Conservation (phyloP, 148 eudicot genomes). For the Beta vulgaris region DNA sequence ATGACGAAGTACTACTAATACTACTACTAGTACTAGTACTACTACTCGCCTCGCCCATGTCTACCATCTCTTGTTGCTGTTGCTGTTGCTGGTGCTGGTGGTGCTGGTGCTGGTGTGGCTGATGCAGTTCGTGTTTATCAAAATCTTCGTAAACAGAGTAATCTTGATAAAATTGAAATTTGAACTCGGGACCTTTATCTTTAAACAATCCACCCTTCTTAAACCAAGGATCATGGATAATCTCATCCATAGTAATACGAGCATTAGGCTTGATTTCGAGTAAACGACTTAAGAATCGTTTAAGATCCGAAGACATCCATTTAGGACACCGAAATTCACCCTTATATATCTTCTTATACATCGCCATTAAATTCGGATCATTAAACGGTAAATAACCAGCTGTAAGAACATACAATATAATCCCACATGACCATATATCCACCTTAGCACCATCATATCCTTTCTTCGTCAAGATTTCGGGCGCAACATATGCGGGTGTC, state of each 20-base stretch:
- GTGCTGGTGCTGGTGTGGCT: too few species aligned
- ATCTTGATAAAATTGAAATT: slow-evolving; percentile 30
- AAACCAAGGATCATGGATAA: slow-evolving; percentile 63
- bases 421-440: slow-evolving; percentile 80
- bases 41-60: not conserved
- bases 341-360: slow-evolving; percentile 72
- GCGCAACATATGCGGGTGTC: slow-evolving; percentile 93
- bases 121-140: too few species aligned
- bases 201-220: slow-evolving; percentile 29
- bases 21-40: not conserved
- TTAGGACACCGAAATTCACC: slow-evolving; percentile 68
- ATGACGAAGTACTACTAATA: slow-evolving; percentile 6
- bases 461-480: slow-evolving; percentile 61
- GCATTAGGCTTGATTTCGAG: slow-evolving; percentile 56
- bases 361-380: slow-evolving; percentile 65
- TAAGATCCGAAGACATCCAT: slow-evolving; percentile 63
- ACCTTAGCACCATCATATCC: slow-evolving; percentile 74
- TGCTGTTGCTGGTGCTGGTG: not conserved
- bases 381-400: slow-evolving; percentile 78
- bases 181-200: slow-evolving; percentile 20
- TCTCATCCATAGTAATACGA: slow-evolving; percentile 58
- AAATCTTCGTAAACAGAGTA: too few species aligned
- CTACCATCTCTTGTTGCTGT: not conserved
- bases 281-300: slow-evolving; percentile 45
- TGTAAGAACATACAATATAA: slow-evolving; percentile 57